These are phyloP conservation scores for Fusarium stilboides DNA, from an alignment of 2,329 filamentous ascomycete species.

Conservation along the genomic window DNA sequence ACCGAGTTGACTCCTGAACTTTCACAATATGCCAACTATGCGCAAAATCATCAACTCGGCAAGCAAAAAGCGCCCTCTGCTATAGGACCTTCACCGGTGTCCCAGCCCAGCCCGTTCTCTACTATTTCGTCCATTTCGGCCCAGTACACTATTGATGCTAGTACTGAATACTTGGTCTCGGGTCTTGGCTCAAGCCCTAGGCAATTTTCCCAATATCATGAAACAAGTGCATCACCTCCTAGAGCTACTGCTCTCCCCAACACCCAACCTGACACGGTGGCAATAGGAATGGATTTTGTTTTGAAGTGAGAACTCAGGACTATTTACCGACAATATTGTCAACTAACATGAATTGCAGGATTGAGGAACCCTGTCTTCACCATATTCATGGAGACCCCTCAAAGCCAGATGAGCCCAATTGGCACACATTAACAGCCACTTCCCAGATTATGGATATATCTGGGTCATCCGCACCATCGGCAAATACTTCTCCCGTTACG, in stretches of 20 bases:
- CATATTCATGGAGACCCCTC: slow-evolving; percentile 26
- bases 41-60: no score
- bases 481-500: slow-evolving; percentile 2
- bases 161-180: neutral
- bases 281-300: slow-evolving; percentile 55
- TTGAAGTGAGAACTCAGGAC: slow-evolving; percentile 36
- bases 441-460: slow-evolving; percentile 21
- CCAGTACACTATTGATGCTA: neutral
- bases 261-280: neutral
- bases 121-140: neutral
- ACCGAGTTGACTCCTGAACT: slow-evolving; percentile 10
- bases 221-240: slow-evolving; percentile 12
- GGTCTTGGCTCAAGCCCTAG: neutral
- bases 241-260: neutral
- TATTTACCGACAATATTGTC: slow-evolving; percentile 3
- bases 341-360: slow-evolving; percentile 1
- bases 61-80: neutral
- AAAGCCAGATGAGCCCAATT: slow-evolving; percentile 19
- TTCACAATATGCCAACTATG: neutral
- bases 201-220: neutral
- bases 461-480: slow-evolving; percentile 4
- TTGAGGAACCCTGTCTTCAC: slow-evolving; percentile 29
- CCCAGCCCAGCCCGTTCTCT: neutral
- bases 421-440: slow-evolving; percentile 23
- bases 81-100: neutral